Evolutionary conservation across 139 green algal genomes (phyloP), one percentile per base, ranked within the genome.

Genomic region (Asterochloris sp.): DNA sequence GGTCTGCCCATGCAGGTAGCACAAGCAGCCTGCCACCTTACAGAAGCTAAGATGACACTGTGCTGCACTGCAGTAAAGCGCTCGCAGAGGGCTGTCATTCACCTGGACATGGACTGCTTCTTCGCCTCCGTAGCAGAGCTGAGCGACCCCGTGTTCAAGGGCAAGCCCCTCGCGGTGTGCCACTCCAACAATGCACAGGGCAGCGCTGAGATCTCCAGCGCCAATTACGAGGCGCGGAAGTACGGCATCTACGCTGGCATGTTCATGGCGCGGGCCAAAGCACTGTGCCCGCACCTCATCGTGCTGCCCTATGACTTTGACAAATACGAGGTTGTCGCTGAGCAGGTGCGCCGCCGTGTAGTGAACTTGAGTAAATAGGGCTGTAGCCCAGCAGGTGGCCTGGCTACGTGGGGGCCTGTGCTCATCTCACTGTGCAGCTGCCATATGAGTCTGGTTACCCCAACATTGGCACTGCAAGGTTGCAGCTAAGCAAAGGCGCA

Each of bases 91-190:
- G 24, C 73, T 15, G 91, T 99, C 78, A 87, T 99, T 6, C 97
- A 99, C 80, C 29, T 99, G 13, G 97, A 99, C 87, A 98, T 99
- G 88, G 96, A 99, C 89, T 97, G 94, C 87, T 99, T 99, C 91
- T 99, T 99, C 89, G 96, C 96, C 2, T 90, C 90, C 0, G 94
- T 92, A 12, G 89, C 95, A 29, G 63, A 28, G 24, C 69, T 85
- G 62, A 60, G 47, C 60, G 69, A 83, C 47, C 78, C 83, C 0
- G 71, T 62, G 13, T 76, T 86, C 17, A 28, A 76, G 62, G 83
- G 89, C 63, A 85, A 86, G 61, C 83, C 87, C 0, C 83, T 98
- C 73, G 94, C 92, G 0, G 94, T 98, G 27, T 92, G 92, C 82
- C 96, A 99, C 91, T 95, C 88, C 76, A 90, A 90, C 87, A 94